Evolutionary conservation across 192 early-diverging fungal genomes (phyloP).

Genomic region (Coemansia sp.): DNA sequence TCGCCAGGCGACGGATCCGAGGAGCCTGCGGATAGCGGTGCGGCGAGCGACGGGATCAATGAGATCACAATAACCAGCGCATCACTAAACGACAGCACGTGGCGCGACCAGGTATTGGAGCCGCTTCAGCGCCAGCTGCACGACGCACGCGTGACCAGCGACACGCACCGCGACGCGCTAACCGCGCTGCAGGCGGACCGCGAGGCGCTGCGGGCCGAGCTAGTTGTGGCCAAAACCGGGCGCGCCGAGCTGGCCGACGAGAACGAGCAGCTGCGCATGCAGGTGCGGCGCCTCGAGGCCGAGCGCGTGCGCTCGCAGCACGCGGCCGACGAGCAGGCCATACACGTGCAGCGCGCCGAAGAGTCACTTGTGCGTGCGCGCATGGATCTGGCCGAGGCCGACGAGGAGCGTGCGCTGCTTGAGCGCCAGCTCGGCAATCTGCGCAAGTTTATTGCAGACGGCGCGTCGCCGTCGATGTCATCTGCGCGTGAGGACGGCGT

Average conservation of each 20-base stretch:
- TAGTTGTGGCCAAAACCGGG: constrained; percentile 30
- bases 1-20: no score
- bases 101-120: constrained; percentile 47
- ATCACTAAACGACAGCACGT: constrained; percentile 16
- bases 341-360: constrained; percentile 11
- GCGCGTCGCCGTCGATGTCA: not conserved
- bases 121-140: constrained; percentile 44
- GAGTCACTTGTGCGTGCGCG: constrained; percentile 22
- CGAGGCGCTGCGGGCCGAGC: constrained; percentile 28
- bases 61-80: not conserved
- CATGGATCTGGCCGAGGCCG: constrained; percentile 33
- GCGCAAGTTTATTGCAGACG: constrained; percentile 29
- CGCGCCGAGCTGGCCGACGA: constrained; percentile 31
- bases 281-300: constrained; percentile 18
- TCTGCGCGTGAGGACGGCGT: constrained; percentile 10
- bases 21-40: no score
- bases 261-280: constrained; percentile 40
- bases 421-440: constrained; percentile 30
- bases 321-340: not conserved
- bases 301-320: constrained; percentile 1
- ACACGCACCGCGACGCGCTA: constrained; percentile 40
- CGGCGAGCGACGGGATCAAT: no score
- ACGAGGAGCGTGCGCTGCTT: constrained; percentile 30
- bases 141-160: constrained; percentile 41
- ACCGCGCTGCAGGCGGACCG: constrained; percentile 36